Percentiles rank a stretch among this genome's conserved stretches.
phyloP scores from a whole-genome alignment of 192 early-diverging fungal genomes.

The Coemansia sp. region DNA sequence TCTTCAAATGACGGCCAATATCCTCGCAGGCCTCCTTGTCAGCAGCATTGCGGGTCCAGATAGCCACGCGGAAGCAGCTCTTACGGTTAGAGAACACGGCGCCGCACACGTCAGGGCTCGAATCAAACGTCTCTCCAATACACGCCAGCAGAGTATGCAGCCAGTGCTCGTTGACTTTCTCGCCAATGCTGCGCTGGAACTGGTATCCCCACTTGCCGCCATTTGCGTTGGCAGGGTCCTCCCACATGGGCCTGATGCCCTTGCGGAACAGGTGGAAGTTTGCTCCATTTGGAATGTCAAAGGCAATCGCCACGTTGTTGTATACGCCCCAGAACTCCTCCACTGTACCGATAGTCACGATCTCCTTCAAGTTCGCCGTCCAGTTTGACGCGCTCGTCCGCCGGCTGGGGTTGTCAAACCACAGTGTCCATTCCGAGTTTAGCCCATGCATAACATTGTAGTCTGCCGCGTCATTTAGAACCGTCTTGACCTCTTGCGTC shows the following conservation, averaged over 20 bases:
- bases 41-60: slow-evolving; percentile 72
- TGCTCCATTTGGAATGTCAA: slow-evolving; percentile 69
- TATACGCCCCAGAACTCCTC: slow-evolving; percentile 98
- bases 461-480: slow-evolving; percentile 63
- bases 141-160: slow-evolving; percentile 82
- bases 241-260: slow-evolving; percentile 92
- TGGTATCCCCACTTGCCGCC: slow-evolving; percentile 91
- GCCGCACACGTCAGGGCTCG: slow-evolving; percentile 81
- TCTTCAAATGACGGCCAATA: slow-evolving; percentile 60
- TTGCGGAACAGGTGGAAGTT: slow-evolving; percentile 96
- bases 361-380: slow-evolving; percentile 81
- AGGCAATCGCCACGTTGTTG: slow-evolving; percentile 83
- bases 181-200: slow-evolving; percentile 69
- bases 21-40: slow-evolving; percentile 41
- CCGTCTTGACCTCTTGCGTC: slow-evolving; percentile 41
- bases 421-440: slow-evolving; percentile 88
- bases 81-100: slow-evolving; percentile 86
- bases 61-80: slow-evolving; percentile 75
- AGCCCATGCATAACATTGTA: slow-evolving; percentile 89
- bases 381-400: slow-evolving; percentile 75
- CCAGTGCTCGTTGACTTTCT: slow-evolving; percentile 83
- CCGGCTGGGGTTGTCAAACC: slow-evolving; percentile 88
- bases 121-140: slow-evolving; percentile 85
- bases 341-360: slow-evolving; percentile 90
- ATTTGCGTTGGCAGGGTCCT: slow-evolving; percentile 84